A percentile compares a stretch with the other conserved stretches of the same genome.
These are phyloP conservation scores for Pythium myriotylum DNA, from an alignment of 352 stramenopile genomes.

Conservation along the genomic window DNA sequence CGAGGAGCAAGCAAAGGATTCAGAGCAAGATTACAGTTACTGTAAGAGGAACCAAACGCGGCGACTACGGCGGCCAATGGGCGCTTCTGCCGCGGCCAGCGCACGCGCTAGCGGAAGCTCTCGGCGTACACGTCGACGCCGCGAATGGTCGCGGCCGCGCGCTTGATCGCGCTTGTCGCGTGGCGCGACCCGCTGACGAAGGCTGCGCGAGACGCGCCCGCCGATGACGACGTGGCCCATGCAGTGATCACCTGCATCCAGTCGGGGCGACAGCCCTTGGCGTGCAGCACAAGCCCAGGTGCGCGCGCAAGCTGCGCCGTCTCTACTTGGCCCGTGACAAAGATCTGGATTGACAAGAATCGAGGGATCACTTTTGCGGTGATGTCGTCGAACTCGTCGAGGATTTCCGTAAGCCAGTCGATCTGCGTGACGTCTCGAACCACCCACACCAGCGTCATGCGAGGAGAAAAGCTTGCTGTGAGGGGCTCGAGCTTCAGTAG, in stretches of 20 bases:
- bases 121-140: constrained; percentile 36
- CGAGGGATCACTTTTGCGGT: background rate
- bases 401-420: constrained; percentile 24
- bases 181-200: constrained; percentile 32
- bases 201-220: constrained; percentile 9
- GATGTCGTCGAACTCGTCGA: constrained; percentile 37
- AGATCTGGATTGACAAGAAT: constrained; percentile 22
- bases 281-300: constrained; percentile 1
- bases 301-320: background rate
- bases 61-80: background rate
- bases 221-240: background rate
- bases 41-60: background rate
- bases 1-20: background rate
- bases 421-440: constrained; percentile 24
- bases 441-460: constrained; percentile 34
- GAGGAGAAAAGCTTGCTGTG: background rate
- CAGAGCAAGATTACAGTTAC: background rate
- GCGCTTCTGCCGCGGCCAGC: background rate
- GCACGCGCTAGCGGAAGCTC: constrained; percentile 26
- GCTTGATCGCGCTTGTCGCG: constrained; percentile 34
- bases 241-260: constrained; percentile 13
- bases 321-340: constrained; percentile 20
- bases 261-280: constrained; percentile 10
- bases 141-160: constrained; percentile 5
- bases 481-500: background rate